Base-by-base conservation (phyloP, 371 early-diverging fungal species). In the Funneliformis caledonium region DNA sequence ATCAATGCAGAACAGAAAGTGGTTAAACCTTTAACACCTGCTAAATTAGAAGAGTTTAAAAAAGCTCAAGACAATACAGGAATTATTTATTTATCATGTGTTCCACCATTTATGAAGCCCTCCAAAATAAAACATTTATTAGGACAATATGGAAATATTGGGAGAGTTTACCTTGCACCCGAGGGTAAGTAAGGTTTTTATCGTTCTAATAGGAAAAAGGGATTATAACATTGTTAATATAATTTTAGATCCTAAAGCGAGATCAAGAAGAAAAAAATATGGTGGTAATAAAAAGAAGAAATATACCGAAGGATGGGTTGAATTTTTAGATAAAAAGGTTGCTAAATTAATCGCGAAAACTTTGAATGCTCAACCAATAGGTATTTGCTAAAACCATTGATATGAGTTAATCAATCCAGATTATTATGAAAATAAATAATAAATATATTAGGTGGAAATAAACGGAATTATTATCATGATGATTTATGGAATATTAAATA, bases 401-500 rank as follows among this genome's bases (percentile, higher is more conserved):
- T 9, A 16, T 22, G 16, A 50, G 14, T 72, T 26, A 37, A 2
- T 2, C 37, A 3, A 68, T 26, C 37, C 37, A 37, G 3, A 3
- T 2, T 37, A 37, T 2, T n/a, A 5, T 65, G 3, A 4, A 4
- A 11, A 65, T 19, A 65, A n/a, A 65, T n/a, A n/a, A 65, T 4
- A n/a, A 26, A 42, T 61, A 6, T 56, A 48, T 56, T 81, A 84
- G 91, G 96, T 33, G 94, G 95, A 31, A 96, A 95, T 82, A 96
- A 96, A 83, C 88, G 92, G 72, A 90, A 88, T 74, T 87, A 86
- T 75, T 96, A 94, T 86, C 94, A 96, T 84, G 96, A 96, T 82
- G 97, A 97, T 80, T 85, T 97, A 81, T 99, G 98, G 99, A 97
- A 94, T 83, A 91, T 98, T 79, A 96, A 96, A 86, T 99, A 99